phyloP scores from a whole-genome alignment of 2,329 filamentous ascomycete species.

The Ambrosiella xylebori region DNA sequence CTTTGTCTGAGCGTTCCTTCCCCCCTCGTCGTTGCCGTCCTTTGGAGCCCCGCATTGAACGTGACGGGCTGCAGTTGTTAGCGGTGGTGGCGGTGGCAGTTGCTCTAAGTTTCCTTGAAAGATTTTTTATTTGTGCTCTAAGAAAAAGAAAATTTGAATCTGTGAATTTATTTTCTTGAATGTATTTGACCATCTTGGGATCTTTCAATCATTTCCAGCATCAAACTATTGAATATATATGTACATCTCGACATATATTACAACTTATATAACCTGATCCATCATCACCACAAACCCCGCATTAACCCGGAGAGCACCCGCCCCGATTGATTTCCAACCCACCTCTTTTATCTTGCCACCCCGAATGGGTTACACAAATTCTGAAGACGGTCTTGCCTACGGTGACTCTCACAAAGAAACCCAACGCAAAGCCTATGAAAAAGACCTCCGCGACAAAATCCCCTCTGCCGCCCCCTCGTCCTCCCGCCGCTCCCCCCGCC shows the following conservation, averaged over 20 bases:
- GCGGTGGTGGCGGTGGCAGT: background rate
- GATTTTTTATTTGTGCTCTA: background rate
- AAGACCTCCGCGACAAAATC: slow-evolving; percentile 2
- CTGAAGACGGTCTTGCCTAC: slow-evolving; percentile 12
- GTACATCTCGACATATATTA: no score
- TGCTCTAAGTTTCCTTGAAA: background rate
- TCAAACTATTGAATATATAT: no score
- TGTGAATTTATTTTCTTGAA: no score
- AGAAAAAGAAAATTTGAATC: background rate
- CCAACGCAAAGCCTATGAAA: slow-evolving; percentile 8
- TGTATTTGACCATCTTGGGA: background rate
- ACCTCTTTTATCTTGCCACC: background rate
- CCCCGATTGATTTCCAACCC: background rate
- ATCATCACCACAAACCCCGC: no score
- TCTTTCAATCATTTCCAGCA: background rate
- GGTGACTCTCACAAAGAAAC: slow-evolving; percentile 10
- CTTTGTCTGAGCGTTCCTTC: background rate
- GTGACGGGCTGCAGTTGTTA: background rate
- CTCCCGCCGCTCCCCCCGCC: background rate
- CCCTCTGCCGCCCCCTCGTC: no score
- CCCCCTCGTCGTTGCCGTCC: background rate
- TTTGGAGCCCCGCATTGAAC: background rate
- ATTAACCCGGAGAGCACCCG: no score
- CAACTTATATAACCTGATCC: no score
- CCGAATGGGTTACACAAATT: slow-evolving; percentile 5